phyloP scores from a whole-genome alignment of 352 stramenopile genomes.

The Phytophthora europaea region DNA sequence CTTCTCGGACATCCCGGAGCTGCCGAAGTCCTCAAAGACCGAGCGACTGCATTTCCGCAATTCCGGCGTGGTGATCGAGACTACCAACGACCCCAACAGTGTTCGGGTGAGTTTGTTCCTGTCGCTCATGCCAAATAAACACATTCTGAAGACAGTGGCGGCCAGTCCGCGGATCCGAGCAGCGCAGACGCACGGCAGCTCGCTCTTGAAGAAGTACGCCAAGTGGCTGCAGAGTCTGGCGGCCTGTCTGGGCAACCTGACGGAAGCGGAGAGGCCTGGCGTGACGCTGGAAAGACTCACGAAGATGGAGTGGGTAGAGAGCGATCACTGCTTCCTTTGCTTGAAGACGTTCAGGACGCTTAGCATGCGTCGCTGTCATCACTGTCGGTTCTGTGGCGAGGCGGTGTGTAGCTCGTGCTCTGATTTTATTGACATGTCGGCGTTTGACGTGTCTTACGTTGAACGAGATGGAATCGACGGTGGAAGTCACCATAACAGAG shows the following conservation, averaged over 20 bases:
- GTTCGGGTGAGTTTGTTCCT: constrained; percentile 62
- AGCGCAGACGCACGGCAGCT: constrained; percentile 26
- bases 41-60: constrained; percentile 58
- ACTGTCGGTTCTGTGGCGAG: constrained; percentile 78
- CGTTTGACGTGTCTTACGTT: constrained; percentile 38
- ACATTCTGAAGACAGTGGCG: constrained; percentile 43
- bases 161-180: constrained; percentile 33
- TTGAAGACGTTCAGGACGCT: constrained; percentile 64
- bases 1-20: constrained; percentile 63
- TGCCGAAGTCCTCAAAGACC: constrained; percentile 51
- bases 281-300: constrained; percentile 30
- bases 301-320: constrained; percentile 54
- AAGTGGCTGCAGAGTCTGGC: constrained; percentile 67
- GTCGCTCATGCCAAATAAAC: constrained; percentile 54
- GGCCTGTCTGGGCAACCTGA: constrained; percentile 44
- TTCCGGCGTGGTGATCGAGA: constrained; percentile 55
- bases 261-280: constrained; percentile 33
- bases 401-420: constrained; percentile 68
- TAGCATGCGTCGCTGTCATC: constrained; percentile 55
- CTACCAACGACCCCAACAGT: constrained; percentile 38
- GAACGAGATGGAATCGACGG: constrained; percentile 7
- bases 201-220: constrained; percentile 48
- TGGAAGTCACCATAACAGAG: constrained; percentile 2
- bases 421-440: constrained; percentile 55
- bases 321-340: constrained; percentile 65